Conservation (phyloP, 441 rosid species). For the Erodium chrysanthum region DNA sequence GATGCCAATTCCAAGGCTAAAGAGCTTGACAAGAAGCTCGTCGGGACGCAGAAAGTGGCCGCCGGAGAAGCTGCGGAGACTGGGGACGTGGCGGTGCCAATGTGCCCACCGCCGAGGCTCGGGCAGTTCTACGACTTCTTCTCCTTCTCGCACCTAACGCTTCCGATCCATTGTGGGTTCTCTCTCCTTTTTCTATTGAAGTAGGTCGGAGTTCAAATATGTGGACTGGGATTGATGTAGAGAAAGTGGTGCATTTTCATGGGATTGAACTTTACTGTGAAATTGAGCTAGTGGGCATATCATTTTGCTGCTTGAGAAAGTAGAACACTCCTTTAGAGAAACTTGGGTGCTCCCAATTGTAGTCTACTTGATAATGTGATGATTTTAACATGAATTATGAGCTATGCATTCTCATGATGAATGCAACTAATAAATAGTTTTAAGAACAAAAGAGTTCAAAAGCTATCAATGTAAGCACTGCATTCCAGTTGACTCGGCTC, state of each 20-base stretch:
- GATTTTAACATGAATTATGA: neutral
- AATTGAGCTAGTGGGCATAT: too few relatives aligned
- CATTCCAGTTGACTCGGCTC: neutral
- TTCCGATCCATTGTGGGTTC: slow-evolving; percentile 56
- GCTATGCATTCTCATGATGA: neutral
- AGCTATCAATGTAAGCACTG: neutral
- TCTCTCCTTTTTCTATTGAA: neutral
- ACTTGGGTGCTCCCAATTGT: neutral
- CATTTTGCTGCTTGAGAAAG: neutral
- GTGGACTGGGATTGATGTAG: too few relatives aligned
- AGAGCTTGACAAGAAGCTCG: slow-evolving; percentile 10
- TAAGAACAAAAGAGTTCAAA: neutral
- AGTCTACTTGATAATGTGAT: neutral
- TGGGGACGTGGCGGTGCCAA: slow-evolving; percentile 33
- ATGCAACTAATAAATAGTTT: neutral
- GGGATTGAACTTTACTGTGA: too few relatives aligned
- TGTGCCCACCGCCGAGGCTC: slow-evolving; percentile 66
- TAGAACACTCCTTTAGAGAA: neutral
- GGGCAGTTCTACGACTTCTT: slow-evolving; percentile 64
- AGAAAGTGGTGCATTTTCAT: too few relatives aligned
- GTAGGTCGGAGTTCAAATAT: neutral
- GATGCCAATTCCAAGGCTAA: slow-evolving; percentile 19
- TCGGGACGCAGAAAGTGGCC: neutral
- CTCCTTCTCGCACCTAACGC: slow-evolving; percentile 56
- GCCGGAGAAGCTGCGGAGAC: slow-evolving; percentile 25